Conservation (phyloP, 768 basidiomycete genomes). For the Leccinum aurantiacum region DNA sequence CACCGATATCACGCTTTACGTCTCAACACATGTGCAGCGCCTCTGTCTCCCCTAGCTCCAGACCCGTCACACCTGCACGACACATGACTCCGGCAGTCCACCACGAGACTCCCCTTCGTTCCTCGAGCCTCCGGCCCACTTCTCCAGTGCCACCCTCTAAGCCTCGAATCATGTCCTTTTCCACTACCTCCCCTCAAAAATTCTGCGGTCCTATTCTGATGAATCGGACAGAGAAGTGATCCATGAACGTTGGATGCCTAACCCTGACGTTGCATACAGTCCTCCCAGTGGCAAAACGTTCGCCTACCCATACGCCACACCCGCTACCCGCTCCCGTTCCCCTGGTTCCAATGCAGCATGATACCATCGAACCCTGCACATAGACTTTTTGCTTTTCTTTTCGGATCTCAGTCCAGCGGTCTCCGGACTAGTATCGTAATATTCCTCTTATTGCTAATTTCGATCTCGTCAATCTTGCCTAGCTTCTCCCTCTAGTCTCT, state of each 20-base stretch:
- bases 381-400: slow-evolving; percentile 25
- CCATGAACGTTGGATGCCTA: slow-evolving; percentile 68
- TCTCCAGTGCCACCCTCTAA: slow-evolving; percentile 39
- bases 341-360: slow-evolving; percentile 38
- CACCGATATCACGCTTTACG: slow-evolving; percentile 52
- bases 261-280: slow-evolving; percentile 36
- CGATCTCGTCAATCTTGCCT: slow-evolving; percentile 25
- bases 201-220: slow-evolving; percentile 61
- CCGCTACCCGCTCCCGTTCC: slow-evolving; percentile 28
- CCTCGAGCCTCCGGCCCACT: slow-evolving; percentile 29
- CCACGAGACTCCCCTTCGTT: slow-evolving; percentile 32
- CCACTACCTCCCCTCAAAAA: slow-evolving; percentile 54
- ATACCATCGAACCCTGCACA: slow-evolving; percentile 19
- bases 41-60: slow-evolving; percentile 41
- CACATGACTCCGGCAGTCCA: slow-evolving; percentile 28
- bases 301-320: slow-evolving; percentile 28
- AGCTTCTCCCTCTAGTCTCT: slow-evolving; percentile 21
- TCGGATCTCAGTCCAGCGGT: slow-evolving; percentile 28
- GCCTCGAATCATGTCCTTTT: slow-evolving; percentile 49
- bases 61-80: slow-evolving; percentile 36
- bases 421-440: slow-evolving; percentile 34
- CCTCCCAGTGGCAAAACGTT: slow-evolving; percentile 36
- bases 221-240: slow-evolving; percentile 58
- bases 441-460: slow-evolving; percentile 37
- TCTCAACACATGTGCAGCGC: slow-evolving; percentile 57